Percentiles rank a stretch among this genome's conserved stretches.
Conservation (phyloP, 352 stramenopile genomes). For the Phytophthora fragariae region DNA sequence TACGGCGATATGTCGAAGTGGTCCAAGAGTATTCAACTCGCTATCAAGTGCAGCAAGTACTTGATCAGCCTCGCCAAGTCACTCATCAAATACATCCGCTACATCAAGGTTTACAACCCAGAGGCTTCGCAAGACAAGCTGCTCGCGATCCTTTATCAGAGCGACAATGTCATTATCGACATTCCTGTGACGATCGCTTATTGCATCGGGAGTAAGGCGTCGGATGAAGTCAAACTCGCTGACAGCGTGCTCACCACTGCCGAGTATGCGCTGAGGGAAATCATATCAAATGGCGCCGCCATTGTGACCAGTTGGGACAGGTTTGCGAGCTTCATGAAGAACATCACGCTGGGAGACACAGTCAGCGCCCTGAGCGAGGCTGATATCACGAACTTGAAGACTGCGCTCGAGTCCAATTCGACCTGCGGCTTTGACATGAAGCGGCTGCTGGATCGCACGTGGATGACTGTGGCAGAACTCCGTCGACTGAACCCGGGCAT, state of each 20-base stretch:
- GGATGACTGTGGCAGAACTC: constrained; percentile 44
- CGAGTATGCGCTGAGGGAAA: constrained; percentile 41
- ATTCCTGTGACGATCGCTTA: constrained; percentile 54
- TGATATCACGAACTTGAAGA: constrained; percentile 38
- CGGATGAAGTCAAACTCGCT: constrained; percentile 42
- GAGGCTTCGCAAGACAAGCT: constrained; percentile 48
- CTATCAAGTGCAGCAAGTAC: constrained; percentile 50
- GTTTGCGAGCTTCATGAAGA: constrained; percentile 47
- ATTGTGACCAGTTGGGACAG: constrained; percentile 41
- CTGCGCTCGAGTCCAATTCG: constrained; percentile 35
- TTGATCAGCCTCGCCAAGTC: constrained; percentile 48
- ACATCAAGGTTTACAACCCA: constrained; percentile 40
- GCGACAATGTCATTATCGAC: constrained; percentile 55
- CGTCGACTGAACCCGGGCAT: constrained; percentile 35
- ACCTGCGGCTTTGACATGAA: constrained; percentile 47
- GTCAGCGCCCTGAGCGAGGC: constrained; percentile 20
- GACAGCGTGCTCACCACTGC: constrained; percentile 45
- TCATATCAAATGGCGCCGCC: constrained; percentile 39
- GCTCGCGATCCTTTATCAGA: constrained; percentile 45
- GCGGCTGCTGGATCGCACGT: constrained; percentile 41
- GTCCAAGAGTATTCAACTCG: constrained; percentile 30
- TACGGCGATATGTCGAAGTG: constrained; percentile 41
- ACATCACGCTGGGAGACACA: constrained; percentile 33
- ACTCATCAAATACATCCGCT: constrained; percentile 42
- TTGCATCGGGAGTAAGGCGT: constrained; percentile 43